These are phyloP conservation scores for Aspergillus nidulans DNA, from an alignment of 495 filamentous ascomycete species.

Conservation along the genomic window DNA sequence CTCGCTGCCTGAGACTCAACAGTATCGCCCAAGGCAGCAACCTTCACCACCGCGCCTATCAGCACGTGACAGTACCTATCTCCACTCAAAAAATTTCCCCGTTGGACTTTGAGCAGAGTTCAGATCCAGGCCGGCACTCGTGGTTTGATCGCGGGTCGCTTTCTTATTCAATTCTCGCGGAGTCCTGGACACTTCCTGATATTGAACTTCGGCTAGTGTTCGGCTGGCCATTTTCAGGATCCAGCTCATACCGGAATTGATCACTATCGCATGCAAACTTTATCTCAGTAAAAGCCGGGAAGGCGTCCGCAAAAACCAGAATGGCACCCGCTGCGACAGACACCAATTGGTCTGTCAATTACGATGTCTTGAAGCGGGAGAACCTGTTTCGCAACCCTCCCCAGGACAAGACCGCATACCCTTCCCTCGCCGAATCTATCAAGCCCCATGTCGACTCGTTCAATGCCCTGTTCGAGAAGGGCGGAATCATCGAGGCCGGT, in stretches of 20 bases:
- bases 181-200: neutral
- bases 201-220: neutral
- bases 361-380: constrained; percentile 76
- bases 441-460: constrained; percentile 91
- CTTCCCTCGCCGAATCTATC: constrained; percentile 74
- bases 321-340: constrained; percentile 55
- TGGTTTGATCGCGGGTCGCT: constrained; percentile 27
- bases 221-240: neutral
- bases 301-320: constrained; percentile 12
- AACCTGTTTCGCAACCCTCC: constrained; percentile 85
- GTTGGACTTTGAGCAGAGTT: constrained; percentile 19
- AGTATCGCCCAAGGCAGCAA: constrained; percentile 15
- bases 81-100: constrained; percentile 50
- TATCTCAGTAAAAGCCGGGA: constrained; percentile 6
- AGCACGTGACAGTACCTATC: constrained; percentile 46
- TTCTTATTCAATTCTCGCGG: neutral
- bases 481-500: constrained; percentile 66
- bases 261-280: constrained; percentile 6
- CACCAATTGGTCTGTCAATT: constrained; percentile 75
- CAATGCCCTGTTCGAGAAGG: constrained; percentile 79
- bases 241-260: neutral
- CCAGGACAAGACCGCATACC: constrained; percentile 81
- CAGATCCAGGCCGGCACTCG: constrained; percentile 16
- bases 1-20: neutral
- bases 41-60: too few relatives aligned